A percentile compares a stretch with the other conserved stretches of the same genome.
These are phyloP conservation scores for Kodamaea derodonti DNA, from an alignment of 1,139 yeast genomes.

Conservation along the genomic window DNA sequence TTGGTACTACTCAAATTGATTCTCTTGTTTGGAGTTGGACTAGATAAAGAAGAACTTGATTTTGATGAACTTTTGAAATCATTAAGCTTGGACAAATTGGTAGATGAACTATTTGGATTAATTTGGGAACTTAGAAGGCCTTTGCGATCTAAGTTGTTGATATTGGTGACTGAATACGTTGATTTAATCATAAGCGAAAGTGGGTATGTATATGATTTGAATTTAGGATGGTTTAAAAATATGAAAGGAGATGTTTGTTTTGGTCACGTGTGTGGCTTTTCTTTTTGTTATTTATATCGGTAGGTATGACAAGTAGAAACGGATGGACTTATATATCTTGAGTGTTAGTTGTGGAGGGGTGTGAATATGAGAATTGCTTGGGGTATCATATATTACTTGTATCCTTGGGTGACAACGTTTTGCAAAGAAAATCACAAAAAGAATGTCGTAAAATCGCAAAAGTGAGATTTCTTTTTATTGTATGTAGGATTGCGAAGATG, in stretches of 20 bases:
- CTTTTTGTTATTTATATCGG: too few relatives aligned
- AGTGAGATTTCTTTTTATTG: too few relatives aligned
- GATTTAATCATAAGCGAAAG: neutral
- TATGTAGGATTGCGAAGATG: too few relatives aligned
- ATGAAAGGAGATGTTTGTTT: neutral
- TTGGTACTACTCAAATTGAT: slow-evolving; percentile 13
- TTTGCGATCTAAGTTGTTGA: neutral
- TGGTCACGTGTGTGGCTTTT: too few relatives aligned
- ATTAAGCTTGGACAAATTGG: slow-evolving; percentile 17
- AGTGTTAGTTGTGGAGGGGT: too few relatives aligned
- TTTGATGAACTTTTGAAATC: neutral
- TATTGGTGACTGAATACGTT: neutral
- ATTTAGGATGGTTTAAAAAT: neutral
- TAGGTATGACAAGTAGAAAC: too few relatives aligned
- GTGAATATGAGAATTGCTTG: too few relatives aligned
- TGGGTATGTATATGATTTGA: neutral
- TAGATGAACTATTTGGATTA: slow-evolving; percentile 26
- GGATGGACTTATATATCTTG: too few relatives aligned
- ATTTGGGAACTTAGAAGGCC: slow-evolving; percentile 11
- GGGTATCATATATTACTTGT: too few relatives aligned
- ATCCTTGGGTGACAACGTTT: too few relatives aligned
- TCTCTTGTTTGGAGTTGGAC: slow-evolving; percentile 17
- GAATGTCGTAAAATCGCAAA: too few relatives aligned
- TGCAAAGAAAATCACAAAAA: too few relatives aligned
- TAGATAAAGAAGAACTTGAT: neutral